Base-by-base conservation (phyloP, 208 protist genomes). In the Trypanosoma boissoni region DNA sequence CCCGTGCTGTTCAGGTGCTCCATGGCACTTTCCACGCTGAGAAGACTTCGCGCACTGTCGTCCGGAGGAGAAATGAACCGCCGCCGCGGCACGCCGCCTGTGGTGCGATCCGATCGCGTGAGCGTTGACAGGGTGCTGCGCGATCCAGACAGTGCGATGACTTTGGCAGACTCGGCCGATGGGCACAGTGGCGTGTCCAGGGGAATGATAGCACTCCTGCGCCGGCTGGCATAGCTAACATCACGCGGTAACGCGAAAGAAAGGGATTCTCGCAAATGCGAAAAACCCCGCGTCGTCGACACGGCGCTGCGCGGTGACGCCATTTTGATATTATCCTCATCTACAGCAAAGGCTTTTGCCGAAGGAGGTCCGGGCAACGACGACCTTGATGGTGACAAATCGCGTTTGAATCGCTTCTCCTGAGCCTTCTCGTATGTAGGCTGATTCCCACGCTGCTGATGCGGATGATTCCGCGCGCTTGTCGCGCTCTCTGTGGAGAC, bases 181-280 rank as follows among this genome's bases (percentile, higher is more conserved):
- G 34, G 34, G 8, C 34, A 56, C 12, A 50, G 57, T 18, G 56
- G 42, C 31, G 34, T 54, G 20, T 23, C 50, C 1, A 57, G 9
- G 10, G 49, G 34, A 24, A 64, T 3, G 9, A 54, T 6, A 10
- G 59, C 28, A 46, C 42, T 64, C 28, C 41, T 50, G 14, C 64
- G 51, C 10, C 56, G 12, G 27, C 14, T 54, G 14, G 36, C 29
- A 46, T 41, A 54, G 12, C 29, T 42, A 18, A 23, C 36, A 9
- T 41, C 14, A 2, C 34, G 48, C 32, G 64, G 57, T 21, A 64
- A 28, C 21, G 45, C 43, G 39, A 72, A 58, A n/a, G 58, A 77
- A 44, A 80, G 23, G 48, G 77, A 84, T 32, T 80, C 64, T 6
- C 75, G 78, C 29, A 85, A 51, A 58, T 78, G 72, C 2, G 82